Conservation (phyloP, 2,329 filamentous ascomycete genomes). For the Reticulascus tulasneorum region DNA sequence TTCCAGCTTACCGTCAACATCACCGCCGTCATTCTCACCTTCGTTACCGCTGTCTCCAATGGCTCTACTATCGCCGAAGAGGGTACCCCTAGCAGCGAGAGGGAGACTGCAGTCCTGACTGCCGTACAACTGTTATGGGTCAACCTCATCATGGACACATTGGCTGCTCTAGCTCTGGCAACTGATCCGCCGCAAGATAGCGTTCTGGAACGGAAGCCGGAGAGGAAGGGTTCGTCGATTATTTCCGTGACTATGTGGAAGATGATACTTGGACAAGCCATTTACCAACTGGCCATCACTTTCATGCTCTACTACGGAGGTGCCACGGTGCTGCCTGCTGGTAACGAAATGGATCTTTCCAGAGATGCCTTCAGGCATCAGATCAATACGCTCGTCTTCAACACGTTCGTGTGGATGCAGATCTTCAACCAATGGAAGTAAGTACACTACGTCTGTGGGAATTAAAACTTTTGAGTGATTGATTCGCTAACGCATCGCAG, state of each 20-base stretch:
- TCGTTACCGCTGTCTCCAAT: constrained; percentile 80
- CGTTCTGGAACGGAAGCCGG: constrained; percentile 72
- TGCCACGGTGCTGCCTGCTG: constrained; percentile 27
- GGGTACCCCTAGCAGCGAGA: constrained; percentile 58
- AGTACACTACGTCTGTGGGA: constrained; percentile 40
- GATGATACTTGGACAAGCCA: constrained; percentile 91
- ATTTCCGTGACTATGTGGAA: constrained; percentile 98
- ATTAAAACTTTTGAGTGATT: constrained; percentile 7
- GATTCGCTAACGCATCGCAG: constrained; percentile 30
- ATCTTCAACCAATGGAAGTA: constrained; percentile 98
- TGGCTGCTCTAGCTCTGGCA: constrained; percentile 82
- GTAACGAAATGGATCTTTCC: constrained; percentile 7
- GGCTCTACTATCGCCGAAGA: no score
- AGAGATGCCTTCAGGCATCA: constrained; percentile 26
- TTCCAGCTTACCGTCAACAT: constrained; percentile 87
- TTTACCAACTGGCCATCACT: constrained; percentile 80
- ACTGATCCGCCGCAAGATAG: constrained; percentile 84
- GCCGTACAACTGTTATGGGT: constrained; percentile 94
- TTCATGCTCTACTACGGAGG: constrained; percentile 79
- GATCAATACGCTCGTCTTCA: constrained; percentile 84
- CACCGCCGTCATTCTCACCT: constrained; percentile 82
- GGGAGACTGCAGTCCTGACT: constrained; percentile 74
- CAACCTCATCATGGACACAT: constrained; percentile 96
- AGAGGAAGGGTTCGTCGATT: constrained; percentile 52
- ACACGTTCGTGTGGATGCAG: constrained; percentile 99